Base-by-base conservation (phyloP, 441 rosid species). In the Capsella rubella region DNA sequence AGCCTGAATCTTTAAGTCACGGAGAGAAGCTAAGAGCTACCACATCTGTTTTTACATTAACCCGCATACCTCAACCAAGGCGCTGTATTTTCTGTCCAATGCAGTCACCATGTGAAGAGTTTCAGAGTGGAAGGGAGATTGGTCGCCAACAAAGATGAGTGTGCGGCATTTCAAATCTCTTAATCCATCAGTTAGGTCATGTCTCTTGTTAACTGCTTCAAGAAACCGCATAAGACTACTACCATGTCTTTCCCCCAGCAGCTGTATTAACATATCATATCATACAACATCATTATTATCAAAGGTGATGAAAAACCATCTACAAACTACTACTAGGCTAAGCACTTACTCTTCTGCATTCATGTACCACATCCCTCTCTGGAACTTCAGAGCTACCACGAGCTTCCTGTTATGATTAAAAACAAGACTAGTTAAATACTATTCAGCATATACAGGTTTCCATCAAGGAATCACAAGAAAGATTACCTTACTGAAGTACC, bases 401-500 rank as follows among this genome's bases (percentile, higher is more conserved):
- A 75, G 87, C 92, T 81, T 90, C 95, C 92, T 90, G 82, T 64
- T 9, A 49, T 39, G 67, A 7, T 78, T 34, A 8, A 45, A 4
- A 76, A 67, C 52, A 60, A 72, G 47, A 32, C 67, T 31, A 66
- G 12, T 55, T 32, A 18, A 64, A 56, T 66, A 13, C 15, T 27
- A 42, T 15, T n/a, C 39, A 65, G 31, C 13, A 73, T 40, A 53
- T 14, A 28, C 10, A 5, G 40, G 31, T 58, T 50, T 64, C 12
- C 11, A 51, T 58, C 52, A 58, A 43, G 52, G 55, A 54, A 40
- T 5, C 52, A 59, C 62, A 46, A 63, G 10, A 53, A 63, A 15
- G 14, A 35, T 73, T 83, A 90, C 95, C 95, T 90, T 88, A 80
- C 92, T 86, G 78, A 89, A 89, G 76, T 87, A 90, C 69, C 92